Base-by-base conservation (phyloP, 805 yeast species). In the Lipomyces lipofer region DNA sequence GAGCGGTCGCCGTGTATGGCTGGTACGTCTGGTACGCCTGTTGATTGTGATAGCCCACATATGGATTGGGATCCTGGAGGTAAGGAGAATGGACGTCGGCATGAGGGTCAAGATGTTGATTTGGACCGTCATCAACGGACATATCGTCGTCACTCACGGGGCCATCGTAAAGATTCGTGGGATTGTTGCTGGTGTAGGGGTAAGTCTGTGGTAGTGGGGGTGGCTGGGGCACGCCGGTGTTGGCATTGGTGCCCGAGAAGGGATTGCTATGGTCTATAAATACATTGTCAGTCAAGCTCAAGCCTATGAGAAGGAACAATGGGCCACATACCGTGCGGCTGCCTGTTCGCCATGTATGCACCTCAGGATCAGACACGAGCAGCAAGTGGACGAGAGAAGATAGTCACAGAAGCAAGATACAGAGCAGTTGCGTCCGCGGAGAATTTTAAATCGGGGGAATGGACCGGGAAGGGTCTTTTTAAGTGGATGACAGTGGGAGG, bases 201-300 rank as follows among this genome's bases (percentile, higher is more conserved):
- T 45, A 45, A 13, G 42, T 32, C 28, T 32, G 49, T 8, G 49
- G 49, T 12, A 45, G 19, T 29, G 32, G 42, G 13, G 49, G 49
- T 12, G 32, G 29, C n/a, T 43, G 47, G 17, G 38, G 17, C 36
- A 35, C 8, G 8, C 40, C 40, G 8, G 47, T 5, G 21, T 24
- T 25, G 33, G 47, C n/a, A 30, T 33, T 33, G 10, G 39, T n/a
- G 25, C n/a, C n/a, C n/a, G n/a, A n/a, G n/a, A n/a, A n/a, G n/a
- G n/a, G n/a, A n/a, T n/a, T n/a, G n/a, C n/a, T n/a, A n/a, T n/a
- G n/a, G n/a, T n/a, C n/a, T n/a, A n/a, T n/a, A n/a, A n/a, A n/a
- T n/a, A n/a, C n/a, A n/a, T n/a, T n/a, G n/a, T n/a, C n/a, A n/a
- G n/a, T n/a, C n/a, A n/a, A n/a, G n/a, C n/a, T n/a, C n/a, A n/a